Percentiles rank a stretch among this genome's conserved stretches.
Evolutionary conservation across 805 yeast genomes (phyloP).

Genomic region (Candida dajiaensis): DNA sequence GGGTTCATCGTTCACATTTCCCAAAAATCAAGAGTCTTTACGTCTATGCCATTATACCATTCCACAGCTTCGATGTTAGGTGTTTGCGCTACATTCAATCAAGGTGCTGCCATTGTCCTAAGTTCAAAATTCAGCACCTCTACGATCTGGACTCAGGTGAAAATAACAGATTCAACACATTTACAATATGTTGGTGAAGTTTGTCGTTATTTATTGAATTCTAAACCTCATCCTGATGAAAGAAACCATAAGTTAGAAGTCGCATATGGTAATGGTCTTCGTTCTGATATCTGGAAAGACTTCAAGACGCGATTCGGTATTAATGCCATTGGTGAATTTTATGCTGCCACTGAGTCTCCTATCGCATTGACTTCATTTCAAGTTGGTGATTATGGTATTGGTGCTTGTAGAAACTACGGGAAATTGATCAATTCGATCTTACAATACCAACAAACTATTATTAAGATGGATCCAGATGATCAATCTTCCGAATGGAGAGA

Average conservation of each 20-base stretch:
- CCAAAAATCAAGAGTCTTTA: conserved; percentile 55
- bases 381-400: conserved; percentile 72
- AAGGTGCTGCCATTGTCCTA: conserved; percentile 73
- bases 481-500: conserved; percentile 67
- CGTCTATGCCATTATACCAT: conserved; percentile 94
- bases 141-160: conserved; percentile 87
- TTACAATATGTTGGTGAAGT: conserved; percentile 95
- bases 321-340: conserved; percentile 78
- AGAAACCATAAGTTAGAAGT: conserved; percentile 50
- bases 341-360: conserved; percentile 92
- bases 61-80: conserved; percentile 91
- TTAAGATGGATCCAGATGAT: conserved; percentile 76
- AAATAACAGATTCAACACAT: conserved; percentile 63
- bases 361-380: conserved; percentile 81
- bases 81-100: conserved; percentile 57
- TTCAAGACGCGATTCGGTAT: conserved; percentile 76
- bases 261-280: conserved; percentile 88
- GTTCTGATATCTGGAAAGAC: conserved; percentile 82
- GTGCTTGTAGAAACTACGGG: conserved; percentile 84
- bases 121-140: conserved; percentile 79
- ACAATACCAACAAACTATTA: conserved; percentile 51
- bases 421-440: conserved; percentile 45
- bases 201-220: conserved; percentile 73
- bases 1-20: conserved; percentile 60
- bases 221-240: conserved; percentile 64